These are phyloP conservation scores for Westerdykella ornata DNA, from an alignment of 2,329 filamentous ascomycete genomes.

Conservation along the genomic window DNA sequence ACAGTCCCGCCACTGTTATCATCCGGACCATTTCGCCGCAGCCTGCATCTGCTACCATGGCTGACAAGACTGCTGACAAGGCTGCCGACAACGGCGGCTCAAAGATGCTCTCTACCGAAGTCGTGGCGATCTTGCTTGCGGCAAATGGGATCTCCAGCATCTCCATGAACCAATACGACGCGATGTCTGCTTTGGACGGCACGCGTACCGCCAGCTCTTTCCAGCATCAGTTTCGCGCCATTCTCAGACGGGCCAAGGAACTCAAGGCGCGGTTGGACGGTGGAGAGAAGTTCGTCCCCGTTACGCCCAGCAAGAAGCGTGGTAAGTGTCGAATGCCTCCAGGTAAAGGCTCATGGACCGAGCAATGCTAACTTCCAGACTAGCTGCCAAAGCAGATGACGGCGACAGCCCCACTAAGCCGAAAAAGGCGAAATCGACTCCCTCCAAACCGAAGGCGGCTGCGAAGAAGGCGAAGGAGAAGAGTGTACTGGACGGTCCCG, in stretches of 20 bases:
- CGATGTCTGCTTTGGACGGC: conserved; percentile 27
- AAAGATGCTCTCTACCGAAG: conserved; percentile 17
- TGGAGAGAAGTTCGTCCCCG: conserved; percentile 20
- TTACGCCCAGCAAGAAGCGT: conserved; percentile 19
- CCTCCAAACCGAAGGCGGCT: neutral
- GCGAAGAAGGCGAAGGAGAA: neutral
- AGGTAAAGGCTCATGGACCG: neutral
- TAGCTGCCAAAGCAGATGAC: neutral
- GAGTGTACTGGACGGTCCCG: neutral
- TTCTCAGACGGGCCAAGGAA: conserved; percentile 22
- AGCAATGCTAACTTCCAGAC: conserved; percentile 6
- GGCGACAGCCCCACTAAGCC: conserved; percentile 7
- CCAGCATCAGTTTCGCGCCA: conserved; percentile 22
- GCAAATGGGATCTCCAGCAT: conserved; percentile 12
- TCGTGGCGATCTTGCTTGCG: conserved; percentile 21
- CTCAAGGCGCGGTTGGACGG: conserved; percentile 20
- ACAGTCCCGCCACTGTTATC: neutral
- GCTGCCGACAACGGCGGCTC: neutral
- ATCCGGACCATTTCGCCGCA: neutral
- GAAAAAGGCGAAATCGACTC: conserved; percentile 16
- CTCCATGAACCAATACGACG: conserved; percentile 16
- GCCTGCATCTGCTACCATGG: neutral
- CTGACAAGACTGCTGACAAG: neutral
- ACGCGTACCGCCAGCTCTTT: conserved; percentile 17
- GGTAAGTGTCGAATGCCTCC: conserved; percentile 10